phyloP scores from a whole-genome alignment of 139 green algal species.

The Chlamydomonas applanata region DNA sequence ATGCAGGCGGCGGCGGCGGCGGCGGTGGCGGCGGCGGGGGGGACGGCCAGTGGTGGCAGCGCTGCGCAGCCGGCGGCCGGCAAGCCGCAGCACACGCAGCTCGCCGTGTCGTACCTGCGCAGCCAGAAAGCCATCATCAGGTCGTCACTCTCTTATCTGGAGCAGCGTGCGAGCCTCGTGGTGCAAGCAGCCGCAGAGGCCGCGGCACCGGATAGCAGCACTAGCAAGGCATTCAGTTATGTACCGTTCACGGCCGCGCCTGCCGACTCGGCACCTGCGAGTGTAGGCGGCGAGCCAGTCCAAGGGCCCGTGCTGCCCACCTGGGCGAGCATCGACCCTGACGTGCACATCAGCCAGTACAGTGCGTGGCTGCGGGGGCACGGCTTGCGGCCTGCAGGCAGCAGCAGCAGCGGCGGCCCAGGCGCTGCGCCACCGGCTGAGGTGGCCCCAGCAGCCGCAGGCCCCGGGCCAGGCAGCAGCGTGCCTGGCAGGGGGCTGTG shows the following conservation, averaged over 20 bases:
- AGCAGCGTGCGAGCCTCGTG: not conserved
- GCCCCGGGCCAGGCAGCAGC: no score
- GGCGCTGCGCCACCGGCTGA: no score
- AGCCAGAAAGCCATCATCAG: not conserved
- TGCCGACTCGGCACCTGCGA: no score
- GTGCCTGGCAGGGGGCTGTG: no score
- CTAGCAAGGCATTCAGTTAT: no score
- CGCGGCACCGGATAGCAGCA: not conserved
- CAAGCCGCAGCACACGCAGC: not conserved
- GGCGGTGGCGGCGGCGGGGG: not conserved
- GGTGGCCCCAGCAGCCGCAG: no score
- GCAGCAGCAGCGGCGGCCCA: no score
- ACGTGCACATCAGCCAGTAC: constrained; percentile 10
- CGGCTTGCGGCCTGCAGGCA: not conserved
- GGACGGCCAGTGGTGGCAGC: not conserved
- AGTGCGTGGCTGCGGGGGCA: not conserved
- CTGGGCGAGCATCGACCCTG: constrained; percentile 7
- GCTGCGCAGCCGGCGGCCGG: no score
- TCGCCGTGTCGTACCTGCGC: not conserved
- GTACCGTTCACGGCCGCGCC: no score
- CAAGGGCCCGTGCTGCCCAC: not conserved
- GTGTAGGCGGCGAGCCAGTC: no score
- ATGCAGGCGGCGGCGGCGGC: no score
- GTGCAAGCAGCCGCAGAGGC: not conserved
- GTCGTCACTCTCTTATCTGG: not conserved